A percentile compares a stretch with the other conserved stretches of the same genome.
These are phyloP conservation scores for Colletotrichum liaoningense DNA, from an alignment of 2,329 filamentous ascomycete species.

Conservation along the genomic window DNA sequence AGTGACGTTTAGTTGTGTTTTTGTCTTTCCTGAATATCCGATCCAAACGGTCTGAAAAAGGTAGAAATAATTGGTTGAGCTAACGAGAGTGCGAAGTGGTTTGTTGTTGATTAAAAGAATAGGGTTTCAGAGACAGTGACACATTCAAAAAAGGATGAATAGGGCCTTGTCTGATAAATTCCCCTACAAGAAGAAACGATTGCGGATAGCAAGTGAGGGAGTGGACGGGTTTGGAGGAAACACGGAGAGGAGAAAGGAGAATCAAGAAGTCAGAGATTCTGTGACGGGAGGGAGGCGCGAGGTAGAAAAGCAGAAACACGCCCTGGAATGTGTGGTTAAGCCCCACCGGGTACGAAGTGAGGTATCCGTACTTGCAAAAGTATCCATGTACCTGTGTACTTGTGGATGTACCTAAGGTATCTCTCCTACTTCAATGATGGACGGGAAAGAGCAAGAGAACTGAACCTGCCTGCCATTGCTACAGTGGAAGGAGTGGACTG, in stretches of 20 bases:
- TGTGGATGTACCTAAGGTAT: not conserved
- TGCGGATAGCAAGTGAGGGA: constrained; percentile 28
- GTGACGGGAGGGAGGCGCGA: constrained; percentile 23
- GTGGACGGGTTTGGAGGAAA: constrained; percentile 35
- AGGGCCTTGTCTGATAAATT: not conserved
- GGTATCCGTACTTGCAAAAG: not conserved
- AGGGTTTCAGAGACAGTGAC: constrained; percentile 6
- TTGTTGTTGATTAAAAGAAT: constrained; percentile 34
- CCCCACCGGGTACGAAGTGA: not conserved
- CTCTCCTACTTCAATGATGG: no score
- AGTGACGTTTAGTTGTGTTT: not conserved
- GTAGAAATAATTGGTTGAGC: constrained; percentile 27
- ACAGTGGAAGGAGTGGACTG: not conserved
- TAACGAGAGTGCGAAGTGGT: constrained; percentile 37
- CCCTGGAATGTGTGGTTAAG: constrained; percentile 26
- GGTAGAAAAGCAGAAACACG: constrained; percentile 36
- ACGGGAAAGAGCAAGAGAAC: not conserved
- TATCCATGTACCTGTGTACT: not conserved
- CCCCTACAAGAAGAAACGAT: constrained; percentile 30
- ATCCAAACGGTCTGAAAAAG: not conserved
- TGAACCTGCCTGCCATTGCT: not conserved
- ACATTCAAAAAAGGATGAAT: constrained; percentile 5
- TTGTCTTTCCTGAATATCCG: not conserved
- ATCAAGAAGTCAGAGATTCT: not conserved
- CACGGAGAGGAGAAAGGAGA: constrained; percentile 19